Conservation (phyloP, 768 basidiomycete genomes). For the button mushroom (Agaricus bisporus) region DNA sequence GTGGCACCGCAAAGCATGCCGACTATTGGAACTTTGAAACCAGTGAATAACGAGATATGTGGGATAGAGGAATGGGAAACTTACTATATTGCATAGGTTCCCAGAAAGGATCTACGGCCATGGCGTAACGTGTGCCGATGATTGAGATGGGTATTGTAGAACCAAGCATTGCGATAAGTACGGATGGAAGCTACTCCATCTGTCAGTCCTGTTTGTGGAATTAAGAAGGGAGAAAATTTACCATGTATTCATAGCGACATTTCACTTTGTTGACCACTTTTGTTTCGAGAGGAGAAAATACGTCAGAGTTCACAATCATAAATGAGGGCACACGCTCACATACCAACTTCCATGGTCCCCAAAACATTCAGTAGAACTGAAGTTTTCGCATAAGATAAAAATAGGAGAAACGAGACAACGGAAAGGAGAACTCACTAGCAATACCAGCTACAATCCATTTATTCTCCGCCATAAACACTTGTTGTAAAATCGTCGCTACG, state of each 20-base stretch:
- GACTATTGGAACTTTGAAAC: constrained; percentile 60
- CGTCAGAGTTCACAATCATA: neutral
- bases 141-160: constrained; percentile 79
- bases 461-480: constrained; percentile 71
- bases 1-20: constrained; percentile 85
- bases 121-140: constrained; percentile 68
- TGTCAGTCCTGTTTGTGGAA: neutral
- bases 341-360: constrained; percentile 74
- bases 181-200: constrained; percentile 48
- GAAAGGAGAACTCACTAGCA: constrained; percentile 45
- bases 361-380: constrained; percentile 66
- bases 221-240: constrained; percentile 15
- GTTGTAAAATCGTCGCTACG: constrained; percentile 63
- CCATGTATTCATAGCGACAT: constrained; percentile 71
- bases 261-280: constrained; percentile 76
- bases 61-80: constrained; percentile 14
- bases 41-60: constrained; percentile 1
- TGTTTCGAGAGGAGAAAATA: neutral
- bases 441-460: constrained; percentile 73
- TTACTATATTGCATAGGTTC: constrained; percentile 73
- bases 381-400: neutral
- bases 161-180: constrained; percentile 63
- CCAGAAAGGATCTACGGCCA: constrained; percentile 79
- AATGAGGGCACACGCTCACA: constrained; percentile 16
- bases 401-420: neutral